A percentile compares a stretch with the other conserved stretches of the same genome.
phyloP scores from a whole-genome alignment of 192 early-diverging fungal species.

The Gorgonomyces haynaldii region DNA sequence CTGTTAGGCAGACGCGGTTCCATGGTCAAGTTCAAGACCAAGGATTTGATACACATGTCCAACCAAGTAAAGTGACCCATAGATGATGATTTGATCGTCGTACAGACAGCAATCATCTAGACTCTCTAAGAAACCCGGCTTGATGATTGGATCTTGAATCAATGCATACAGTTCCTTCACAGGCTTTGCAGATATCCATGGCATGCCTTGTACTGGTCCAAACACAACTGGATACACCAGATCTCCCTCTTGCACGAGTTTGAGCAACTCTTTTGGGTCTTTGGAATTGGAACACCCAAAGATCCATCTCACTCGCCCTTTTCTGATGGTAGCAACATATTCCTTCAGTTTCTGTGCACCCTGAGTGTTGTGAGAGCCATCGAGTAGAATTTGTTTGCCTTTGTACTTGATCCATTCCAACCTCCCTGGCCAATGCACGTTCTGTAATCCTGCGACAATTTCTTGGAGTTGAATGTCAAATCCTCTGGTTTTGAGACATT shows the following conservation, averaged over 20 bases:
- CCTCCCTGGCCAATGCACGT: slow-evolving; percentile 72
- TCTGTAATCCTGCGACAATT: slow-evolving; percentile 52
- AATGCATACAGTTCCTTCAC: too few relatives aligned
- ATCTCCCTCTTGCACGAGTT: slow-evolving; percentile 48
- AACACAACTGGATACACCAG: slow-evolving; percentile 59
- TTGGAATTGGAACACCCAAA: slow-evolving; percentile 65
- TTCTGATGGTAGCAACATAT: slow-evolving; percentile 41
- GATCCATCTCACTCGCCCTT: slow-evolving; percentile 56
- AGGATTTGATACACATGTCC: too few relatives aligned
- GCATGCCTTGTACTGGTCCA: slow-evolving; percentile 69
- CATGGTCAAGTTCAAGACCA: too few relatives aligned
- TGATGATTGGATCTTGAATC: too few relatives aligned
- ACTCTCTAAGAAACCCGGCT: too few relatives aligned
- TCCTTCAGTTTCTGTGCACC: slow-evolving; percentile 53
- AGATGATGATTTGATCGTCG: too few relatives aligned
- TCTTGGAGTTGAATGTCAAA: slow-evolving; percentile 30
- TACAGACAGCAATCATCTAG: too few relatives aligned
- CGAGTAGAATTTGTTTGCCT: slow-evolving; percentile 50
- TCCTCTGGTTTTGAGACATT: slow-evolving; percentile 14
- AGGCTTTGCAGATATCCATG: slow-evolving; percentile 77
- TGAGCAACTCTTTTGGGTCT: slow-evolving; percentile 47
- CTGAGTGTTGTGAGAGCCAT: slow-evolving; percentile 83
- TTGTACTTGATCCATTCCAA: slow-evolving; percentile 52
- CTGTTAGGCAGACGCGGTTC: too few relatives aligned
- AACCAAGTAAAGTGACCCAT: too few relatives aligned